These are phyloP conservation scores for Syncephalis plumigaleata DNA, from an alignment of 371 early-diverging fungal species.

Conservation along the genomic window DNA sequence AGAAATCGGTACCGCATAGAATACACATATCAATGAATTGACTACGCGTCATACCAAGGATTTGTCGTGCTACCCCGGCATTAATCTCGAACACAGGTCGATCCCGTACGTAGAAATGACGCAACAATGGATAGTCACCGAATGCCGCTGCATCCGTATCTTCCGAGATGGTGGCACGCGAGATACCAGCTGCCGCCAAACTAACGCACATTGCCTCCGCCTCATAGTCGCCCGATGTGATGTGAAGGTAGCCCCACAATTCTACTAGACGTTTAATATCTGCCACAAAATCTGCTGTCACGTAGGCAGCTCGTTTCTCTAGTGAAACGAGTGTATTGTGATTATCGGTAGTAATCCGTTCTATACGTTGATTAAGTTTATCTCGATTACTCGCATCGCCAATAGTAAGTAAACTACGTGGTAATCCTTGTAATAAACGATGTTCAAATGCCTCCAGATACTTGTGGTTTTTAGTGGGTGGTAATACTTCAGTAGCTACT, in stretches of 20 bases:
- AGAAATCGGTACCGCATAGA: constrained; percentile 67
- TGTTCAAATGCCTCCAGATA: no score
- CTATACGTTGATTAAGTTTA: background rate
- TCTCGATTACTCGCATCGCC: background rate
- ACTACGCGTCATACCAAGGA: constrained; percentile 26
- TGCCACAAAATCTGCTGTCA: constrained; percentile 23
- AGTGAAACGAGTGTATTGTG: constrained; percentile 6
- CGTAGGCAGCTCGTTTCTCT: constrained; percentile 28
- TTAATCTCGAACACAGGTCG: constrained; percentile 28
- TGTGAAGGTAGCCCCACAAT: constrained; percentile 27
- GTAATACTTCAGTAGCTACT: no score
- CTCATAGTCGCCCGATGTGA: constrained; percentile 27
- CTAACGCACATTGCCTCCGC: constrained; percentile 52
- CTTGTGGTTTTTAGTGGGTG: no score
- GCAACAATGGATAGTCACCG: constrained; percentile 31
- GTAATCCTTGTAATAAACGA: no score
- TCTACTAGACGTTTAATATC: constrained; percentile 28
- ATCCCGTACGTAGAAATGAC: constrained; percentile 20
- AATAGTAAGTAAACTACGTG: no score
- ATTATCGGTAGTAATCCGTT: background rate
- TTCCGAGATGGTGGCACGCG: constrained; percentile 45
- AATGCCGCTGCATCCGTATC: constrained; percentile 43
- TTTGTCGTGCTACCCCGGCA: constrained; percentile 23
- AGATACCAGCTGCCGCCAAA: constrained; percentile 20
- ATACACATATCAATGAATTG: constrained; percentile 58